Base-by-base conservation (phyloP, 768 basidiomycete species). In the Lentinula aciculospora region DNA sequence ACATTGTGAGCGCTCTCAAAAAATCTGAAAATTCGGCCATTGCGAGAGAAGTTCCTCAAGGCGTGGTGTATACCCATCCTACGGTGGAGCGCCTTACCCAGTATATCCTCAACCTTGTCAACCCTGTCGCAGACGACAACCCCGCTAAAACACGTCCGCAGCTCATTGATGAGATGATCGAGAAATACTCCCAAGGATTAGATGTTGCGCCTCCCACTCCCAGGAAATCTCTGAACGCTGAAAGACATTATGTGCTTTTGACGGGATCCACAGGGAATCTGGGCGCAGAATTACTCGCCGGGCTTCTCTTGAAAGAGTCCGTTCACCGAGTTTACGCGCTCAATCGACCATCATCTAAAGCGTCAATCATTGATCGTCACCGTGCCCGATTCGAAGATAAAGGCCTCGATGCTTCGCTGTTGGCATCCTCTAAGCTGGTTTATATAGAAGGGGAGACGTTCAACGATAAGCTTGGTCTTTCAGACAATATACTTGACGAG, bases 181-280 rank as follows among this genome's bases (percentile, higher is more conserved):
- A 57, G 25, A 47, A 37, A 28, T 57, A 57, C 23, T 25, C 45
- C 5, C 46, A 36, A 15, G 56, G 56, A 12, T 27, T 57, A n/a
- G 32, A 46, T 17, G 44, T 10, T 21, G 32, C 36, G 5, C 28
- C 42, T 19, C 42, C 27, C 28, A 3, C 28, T 21, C 25, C 40
- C 3, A 31, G 21, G 6, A 48, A 25, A 27, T 9, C 28, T 15
- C 32, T 44, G 15, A 45, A 28, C 28, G 25, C 19, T 1, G 23
- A 25, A n/a, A 54, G 12, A 9, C 60, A 44, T 19, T 8, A 45
- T 17, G 62, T 70, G 4, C 60, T 70, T 1, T 58, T 73, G 31
- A 73, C 72, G 0, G 72, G 72, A 31, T 67, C 72, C 0, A 72
- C 72, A 3, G 72, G 72, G 6, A 64, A 62, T 9, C 62, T 73